These are phyloP conservation scores for Beta lomatogona DNA, from an alignment of 179 eudicot species.

Conservation along the genomic window DNA sequence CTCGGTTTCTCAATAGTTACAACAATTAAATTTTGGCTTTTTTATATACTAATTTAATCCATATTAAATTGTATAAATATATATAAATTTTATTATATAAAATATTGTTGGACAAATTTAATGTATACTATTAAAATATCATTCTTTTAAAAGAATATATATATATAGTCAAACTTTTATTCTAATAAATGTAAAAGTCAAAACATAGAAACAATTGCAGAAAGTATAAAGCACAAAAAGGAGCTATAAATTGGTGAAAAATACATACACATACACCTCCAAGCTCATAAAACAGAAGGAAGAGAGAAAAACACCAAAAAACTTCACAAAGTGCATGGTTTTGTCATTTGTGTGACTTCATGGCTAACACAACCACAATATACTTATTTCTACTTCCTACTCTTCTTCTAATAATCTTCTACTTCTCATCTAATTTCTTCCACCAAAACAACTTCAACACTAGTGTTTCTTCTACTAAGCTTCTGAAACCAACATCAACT, in stretches of 20 bases:
- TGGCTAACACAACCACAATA: constrained; percentile 27
- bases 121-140: too few species aligned
- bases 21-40: too few species aligned
- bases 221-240: not conserved
- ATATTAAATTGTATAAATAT: too few species aligned
- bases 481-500: not conserved
- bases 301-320: not conserved
- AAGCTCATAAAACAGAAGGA: not conserved
- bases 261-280: too few species aligned
- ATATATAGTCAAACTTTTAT: too few species aligned
- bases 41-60: too few species aligned
- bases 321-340: not conserved
- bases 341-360: constrained; percentile 4
- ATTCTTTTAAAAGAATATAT: too few species aligned
- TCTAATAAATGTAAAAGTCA: too few species aligned
- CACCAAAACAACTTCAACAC: constrained; percentile 16
- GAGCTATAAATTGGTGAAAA: not conserved
- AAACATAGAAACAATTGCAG: too few species aligned
- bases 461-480: not conserved
- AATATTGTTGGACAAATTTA: too few species aligned
- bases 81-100: too few species aligned
- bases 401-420: constrained; percentile 26
- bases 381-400: constrained; percentile 23
- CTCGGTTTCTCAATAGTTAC: too few species aligned
- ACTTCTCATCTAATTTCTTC: constrained; percentile 20